A percentile compares a stretch with the other conserved stretches of the same genome.
Conservation (phyloP, 495 filamentous ascomycete species). For the Xylaria sp. region DNA sequence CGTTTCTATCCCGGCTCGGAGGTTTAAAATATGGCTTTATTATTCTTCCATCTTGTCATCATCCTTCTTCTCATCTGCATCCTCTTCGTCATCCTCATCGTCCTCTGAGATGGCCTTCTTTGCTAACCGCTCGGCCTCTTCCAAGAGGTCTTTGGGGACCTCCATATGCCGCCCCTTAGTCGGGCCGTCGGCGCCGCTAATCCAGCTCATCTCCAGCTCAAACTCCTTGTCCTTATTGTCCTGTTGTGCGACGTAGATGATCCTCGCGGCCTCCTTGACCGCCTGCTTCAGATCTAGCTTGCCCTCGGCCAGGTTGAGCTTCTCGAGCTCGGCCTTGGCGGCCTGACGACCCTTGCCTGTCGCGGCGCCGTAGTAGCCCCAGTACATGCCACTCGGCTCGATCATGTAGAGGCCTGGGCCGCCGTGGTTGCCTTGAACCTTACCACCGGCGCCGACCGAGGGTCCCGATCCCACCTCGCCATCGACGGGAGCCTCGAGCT, state of each 20-base stretch:
- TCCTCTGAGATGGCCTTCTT: constrained; percentile 80
- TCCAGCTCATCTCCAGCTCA: constrained; percentile 98
- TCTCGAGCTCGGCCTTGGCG: constrained; percentile 97
- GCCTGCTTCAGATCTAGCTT: constrained; percentile 82
- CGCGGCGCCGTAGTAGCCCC: constrained; percentile 98
- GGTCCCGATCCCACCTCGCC: constrained; percentile 86
- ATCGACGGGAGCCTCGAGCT: constrained; percentile 79
- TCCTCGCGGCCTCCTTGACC: constrained; percentile 94
- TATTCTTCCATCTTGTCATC: constrained; percentile 82
- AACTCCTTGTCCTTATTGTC: constrained; percentile 99
- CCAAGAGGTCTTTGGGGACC: constrained; percentile 85
- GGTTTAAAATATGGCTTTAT: constrained; percentile 20
- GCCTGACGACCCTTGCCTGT: constrained; percentile 96
- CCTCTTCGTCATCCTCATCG: constrained; percentile 71
- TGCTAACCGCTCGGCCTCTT: constrained; percentile 90
- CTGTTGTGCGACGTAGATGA: constrained; percentile 96
- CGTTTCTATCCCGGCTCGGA: background rate
- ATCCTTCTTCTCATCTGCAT: constrained; percentile 48
- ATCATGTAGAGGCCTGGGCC: constrained; percentile 97
- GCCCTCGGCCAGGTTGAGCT: constrained; percentile 82
- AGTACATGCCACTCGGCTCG: constrained; percentile 94
- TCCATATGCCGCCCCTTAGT: constrained; percentile 90
- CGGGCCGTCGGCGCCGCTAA: constrained; percentile 80
- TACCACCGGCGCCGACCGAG: constrained; percentile 78
- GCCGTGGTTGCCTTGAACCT: constrained; percentile 75